Evolutionary conservation across 768 basidiomycete genomes (phyloP).

Genomic region (Lactarius hatsudake): DNA sequence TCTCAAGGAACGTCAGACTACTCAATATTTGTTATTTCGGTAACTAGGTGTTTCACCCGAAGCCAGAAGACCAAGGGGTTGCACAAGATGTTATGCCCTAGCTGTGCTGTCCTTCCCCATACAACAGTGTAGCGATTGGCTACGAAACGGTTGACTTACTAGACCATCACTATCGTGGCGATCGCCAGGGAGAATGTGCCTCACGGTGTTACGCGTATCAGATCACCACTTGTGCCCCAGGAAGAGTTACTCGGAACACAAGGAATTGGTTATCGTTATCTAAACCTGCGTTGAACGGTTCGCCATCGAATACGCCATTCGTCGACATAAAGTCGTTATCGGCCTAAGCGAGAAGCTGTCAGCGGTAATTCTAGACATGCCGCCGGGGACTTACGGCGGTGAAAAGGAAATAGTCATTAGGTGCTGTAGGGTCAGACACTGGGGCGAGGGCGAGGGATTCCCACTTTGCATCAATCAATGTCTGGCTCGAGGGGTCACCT

Average conservation of each 20-base stretch:
- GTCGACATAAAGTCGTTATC: slow-evolving; percentile 65
- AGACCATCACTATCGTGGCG: background rate
- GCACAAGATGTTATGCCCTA: no score
- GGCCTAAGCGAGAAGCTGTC: slow-evolving; percentile 34
- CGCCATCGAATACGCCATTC: slow-evolving; percentile 50
- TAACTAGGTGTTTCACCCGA: background rate
- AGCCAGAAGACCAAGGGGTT: no score
- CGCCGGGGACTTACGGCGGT: slow-evolving; percentile 41
- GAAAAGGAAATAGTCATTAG: slow-evolving; percentile 69
- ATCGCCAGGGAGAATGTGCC: background rate
- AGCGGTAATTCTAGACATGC: background rate
- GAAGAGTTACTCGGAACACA: slow-evolving; percentile 59
- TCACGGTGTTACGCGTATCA: background rate
- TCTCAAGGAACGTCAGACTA: background rate
- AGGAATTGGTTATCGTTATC: slow-evolving; percentile 63
- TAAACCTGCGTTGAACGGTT: slow-evolving; percentile 50
- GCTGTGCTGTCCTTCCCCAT: background rate
- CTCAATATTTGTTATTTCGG: background rate
- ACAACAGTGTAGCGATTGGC: background rate
- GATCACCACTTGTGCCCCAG: slow-evolving; percentile 32
- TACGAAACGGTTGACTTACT: background rate
- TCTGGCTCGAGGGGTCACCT: slow-evolving; percentile 50
- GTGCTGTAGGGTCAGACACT: slow-evolving; percentile 46
- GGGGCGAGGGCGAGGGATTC: slow-evolving; percentile 62
- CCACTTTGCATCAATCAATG: slow-evolving; percentile 65